Conservation (phyloP, 805 yeast genomes). For the Spathaspora boniae region DNA sequence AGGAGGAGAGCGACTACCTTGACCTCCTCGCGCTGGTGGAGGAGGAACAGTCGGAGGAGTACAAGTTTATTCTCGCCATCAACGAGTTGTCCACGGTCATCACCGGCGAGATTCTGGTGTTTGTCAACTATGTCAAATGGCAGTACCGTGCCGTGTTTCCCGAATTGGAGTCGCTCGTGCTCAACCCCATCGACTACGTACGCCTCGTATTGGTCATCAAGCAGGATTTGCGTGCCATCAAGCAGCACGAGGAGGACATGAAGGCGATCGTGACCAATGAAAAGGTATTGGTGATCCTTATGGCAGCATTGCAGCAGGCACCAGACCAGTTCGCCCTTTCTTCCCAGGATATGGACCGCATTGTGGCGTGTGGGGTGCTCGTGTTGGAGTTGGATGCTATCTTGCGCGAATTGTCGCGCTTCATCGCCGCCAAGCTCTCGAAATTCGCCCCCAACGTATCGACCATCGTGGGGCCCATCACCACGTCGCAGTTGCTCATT, state of each 20-base stretch:
- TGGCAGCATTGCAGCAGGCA: conserved; percentile 61
- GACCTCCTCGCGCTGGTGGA: conserved; percentile 29
- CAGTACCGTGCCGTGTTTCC: conserved; percentile 63
- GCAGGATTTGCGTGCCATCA: conserved; percentile 35
- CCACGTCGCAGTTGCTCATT: conserved; percentile 71
- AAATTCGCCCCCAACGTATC: conserved; percentile 77
- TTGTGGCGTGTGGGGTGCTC: conserved; percentile 46
- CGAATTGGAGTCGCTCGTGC: conserved; percentile 62
- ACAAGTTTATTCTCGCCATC: conserved; percentile 48
- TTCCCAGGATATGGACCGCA: conserved; percentile 28
- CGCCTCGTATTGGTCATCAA: conserved; percentile 49
- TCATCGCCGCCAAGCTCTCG: conserved; percentile 54
- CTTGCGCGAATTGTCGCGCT: conserved; percentile 43
- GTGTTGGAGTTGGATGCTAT: conserved; percentile 44
- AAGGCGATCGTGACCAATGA: conserved; percentile 52
- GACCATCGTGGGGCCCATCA: conserved; percentile 64
- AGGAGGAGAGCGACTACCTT: conserved; percentile 25
- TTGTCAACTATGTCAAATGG: conserved; percentile 48
- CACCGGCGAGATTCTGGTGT: conserved; percentile 47
- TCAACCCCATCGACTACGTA: conserved; percentile 62
- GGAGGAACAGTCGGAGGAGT: conserved; percentile 33
- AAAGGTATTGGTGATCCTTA: conserved; percentile 65
- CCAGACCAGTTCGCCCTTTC: conserved; percentile 22
- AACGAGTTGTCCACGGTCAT: conserved; percentile 56
- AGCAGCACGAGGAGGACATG: conserved; percentile 32